These are phyloP conservation scores for Moringa oleifera DNA, from an alignment of 345 rosid genomes.

Conservation along the genomic window DNA sequence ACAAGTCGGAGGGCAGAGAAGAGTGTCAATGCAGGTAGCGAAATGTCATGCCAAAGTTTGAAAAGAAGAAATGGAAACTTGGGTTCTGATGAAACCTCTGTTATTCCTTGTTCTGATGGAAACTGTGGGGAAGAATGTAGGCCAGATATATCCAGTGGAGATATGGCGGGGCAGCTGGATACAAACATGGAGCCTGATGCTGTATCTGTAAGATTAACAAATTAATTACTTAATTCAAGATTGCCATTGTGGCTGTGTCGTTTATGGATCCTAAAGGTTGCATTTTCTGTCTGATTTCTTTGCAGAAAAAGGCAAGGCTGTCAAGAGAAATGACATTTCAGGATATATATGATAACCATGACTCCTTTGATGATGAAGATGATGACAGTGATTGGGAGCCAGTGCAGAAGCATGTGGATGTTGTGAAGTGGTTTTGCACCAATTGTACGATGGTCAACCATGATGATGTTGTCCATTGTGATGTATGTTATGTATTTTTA, in stretches of 20 bases:
- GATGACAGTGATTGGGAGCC: conserved; percentile 98
- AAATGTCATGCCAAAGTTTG: conserved; percentile 24
- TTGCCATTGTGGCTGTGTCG: conserved; percentile 7
- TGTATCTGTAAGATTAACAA: conserved; percentile 34
- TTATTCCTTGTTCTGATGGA: conserved; percentile 21
- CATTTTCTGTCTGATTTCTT: background rate
- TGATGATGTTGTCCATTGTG: conserved; percentile 55
- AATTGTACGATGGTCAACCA: conserved; percentile 90
- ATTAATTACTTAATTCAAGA: conserved; percentile 1
- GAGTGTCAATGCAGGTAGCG: conserved; percentile 16
- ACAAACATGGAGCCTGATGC: conserved; percentile 18
- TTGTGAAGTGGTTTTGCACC: conserved; percentile 76
- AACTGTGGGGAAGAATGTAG: conserved; percentile 23
- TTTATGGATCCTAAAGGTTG: conserved; percentile 1
- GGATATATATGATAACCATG: conserved; percentile 54
- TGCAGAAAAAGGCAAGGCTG: conserved; percentile 43
- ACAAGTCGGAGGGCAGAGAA: conserved; percentile 40
- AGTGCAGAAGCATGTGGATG: conserved; percentile 43
- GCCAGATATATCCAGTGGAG: conserved; percentile 8
- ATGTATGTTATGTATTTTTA: conserved; percentile 57
- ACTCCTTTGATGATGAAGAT: conserved; percentile 50
- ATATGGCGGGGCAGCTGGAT: conserved; percentile 22
- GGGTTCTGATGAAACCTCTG: conserved; percentile 27
- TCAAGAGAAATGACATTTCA: conserved; percentile 64
- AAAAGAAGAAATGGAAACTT: conserved; percentile 33